Evolutionary conservation across 352 stramenopile genomes (phyloP).

Genomic region (Elongisporangium prolatum): DNA sequence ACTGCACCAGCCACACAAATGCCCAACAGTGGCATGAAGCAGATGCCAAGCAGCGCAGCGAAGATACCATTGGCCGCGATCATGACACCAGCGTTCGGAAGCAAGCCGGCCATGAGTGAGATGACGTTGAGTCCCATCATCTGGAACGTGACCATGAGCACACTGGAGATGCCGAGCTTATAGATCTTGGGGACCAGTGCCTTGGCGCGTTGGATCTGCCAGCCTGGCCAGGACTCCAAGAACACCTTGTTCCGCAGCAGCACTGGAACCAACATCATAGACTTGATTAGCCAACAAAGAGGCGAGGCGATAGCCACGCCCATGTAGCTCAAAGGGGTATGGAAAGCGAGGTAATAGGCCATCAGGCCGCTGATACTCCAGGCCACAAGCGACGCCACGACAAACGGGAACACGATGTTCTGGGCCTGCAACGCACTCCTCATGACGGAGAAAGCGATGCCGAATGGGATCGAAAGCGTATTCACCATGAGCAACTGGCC

Average conservation of each 20-base stretch:
- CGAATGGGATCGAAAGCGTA: constrained; percentile 69
- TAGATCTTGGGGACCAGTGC: constrained; percentile 3
- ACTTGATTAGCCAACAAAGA: constrained; percentile 14
- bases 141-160: constrained; percentile 5
- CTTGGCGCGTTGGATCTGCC: constrained; percentile 11
- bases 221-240: constrained; percentile 24
- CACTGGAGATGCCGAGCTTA: constrained; percentile 3
- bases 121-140: constrained; percentile 1
- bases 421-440: constrained; percentile 21
- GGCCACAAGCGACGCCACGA: constrained; percentile 10
- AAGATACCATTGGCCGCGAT: constrained; percentile 57
- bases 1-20: constrained; percentile 45
- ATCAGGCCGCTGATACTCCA: constrained; percentile 13
- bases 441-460: constrained; percentile 27
- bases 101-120: constrained; percentile 12
- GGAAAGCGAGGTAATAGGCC: constrained; percentile 26
- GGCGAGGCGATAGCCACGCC: constrained; percentile 13
- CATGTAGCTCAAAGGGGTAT: constrained; percentile 23
- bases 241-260: constrained; percentile 18
- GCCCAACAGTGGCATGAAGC: constrained; percentile 44
- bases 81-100: constrained; percentile 19
- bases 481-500: constrained; percentile 30
- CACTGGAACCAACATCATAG: constrained; percentile 7
- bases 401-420: constrained; percentile 19
- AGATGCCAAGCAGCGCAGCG: constrained; percentile 31